Conservation (phyloP, 2,329 filamentous ascomycete species). For the Basipetospora chlamydospora region DNA sequence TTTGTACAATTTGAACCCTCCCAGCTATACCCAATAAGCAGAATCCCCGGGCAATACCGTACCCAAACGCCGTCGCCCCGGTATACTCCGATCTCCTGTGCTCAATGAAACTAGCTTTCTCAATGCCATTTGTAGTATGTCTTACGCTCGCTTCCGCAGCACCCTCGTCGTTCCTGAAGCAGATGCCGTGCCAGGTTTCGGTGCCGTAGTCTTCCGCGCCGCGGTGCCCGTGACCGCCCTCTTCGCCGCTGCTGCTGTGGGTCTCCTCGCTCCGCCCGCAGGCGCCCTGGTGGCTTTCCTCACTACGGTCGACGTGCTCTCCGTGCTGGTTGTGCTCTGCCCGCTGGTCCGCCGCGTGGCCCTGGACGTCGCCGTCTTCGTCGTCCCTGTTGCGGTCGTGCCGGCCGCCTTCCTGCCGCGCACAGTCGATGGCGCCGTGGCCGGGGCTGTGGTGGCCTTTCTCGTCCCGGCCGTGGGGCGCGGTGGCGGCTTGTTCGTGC, state of each 20-base stretch:
- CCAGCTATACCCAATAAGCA: too few species aligned
- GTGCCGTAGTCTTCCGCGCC: constrained; percentile 31
- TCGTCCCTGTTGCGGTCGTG: constrained; percentile 18
- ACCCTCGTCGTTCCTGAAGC: constrained; percentile 27
- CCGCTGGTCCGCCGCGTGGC: constrained; percentile 32
- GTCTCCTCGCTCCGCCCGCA: too few species aligned
- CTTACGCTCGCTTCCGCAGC: constrained; percentile 36
- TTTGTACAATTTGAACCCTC: too few species aligned
- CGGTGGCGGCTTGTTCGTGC: too few species aligned
- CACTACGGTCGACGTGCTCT: constrained; percentile 49
- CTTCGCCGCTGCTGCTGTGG: constrained; percentile 15
- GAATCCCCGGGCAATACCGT: too few species aligned
- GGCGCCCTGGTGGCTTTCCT: constrained; percentile 29
- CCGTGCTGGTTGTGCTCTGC: constrained; percentile 48
- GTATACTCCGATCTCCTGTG: too few species aligned
- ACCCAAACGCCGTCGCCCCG: too few species aligned
- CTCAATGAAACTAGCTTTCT: too few species aligned
- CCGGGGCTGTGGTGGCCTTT: too few species aligned
- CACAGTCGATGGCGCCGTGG: constrained; percentile 1
- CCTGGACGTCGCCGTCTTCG: constrained; percentile 20
- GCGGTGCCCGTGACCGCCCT: constrained; percentile 34
- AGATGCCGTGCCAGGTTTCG: constrained; percentile 31
- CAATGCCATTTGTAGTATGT: not conserved
- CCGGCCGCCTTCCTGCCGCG: constrained; percentile 10
- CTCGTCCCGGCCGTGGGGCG: constrained; percentile 49